Conservation (phyloP, 2,329 filamentous ascomycete species). For the Dactylonectria macrodidyma region DNA sequence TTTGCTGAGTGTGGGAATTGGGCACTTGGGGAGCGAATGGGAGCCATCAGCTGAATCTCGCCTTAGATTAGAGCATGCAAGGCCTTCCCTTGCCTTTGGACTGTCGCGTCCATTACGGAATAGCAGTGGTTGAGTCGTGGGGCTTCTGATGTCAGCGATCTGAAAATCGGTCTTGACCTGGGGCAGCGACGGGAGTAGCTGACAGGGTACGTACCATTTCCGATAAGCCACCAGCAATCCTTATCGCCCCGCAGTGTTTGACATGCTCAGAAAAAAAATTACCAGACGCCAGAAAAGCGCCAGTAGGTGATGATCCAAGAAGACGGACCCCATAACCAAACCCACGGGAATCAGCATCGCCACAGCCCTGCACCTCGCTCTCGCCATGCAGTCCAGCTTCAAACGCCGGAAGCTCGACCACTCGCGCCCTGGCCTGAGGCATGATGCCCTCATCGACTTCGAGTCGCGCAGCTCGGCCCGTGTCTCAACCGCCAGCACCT, state of each 20-base stretch:
- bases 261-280: constrained; percentile 39
- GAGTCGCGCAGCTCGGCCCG: constrained; percentile 57
- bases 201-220: constrained; percentile 38
- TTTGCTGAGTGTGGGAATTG: background rate
- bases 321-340: constrained; percentile 24
- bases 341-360: constrained; percentile 28
- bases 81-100: constrained; percentile 5
- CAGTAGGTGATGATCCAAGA: constrained; percentile 34
- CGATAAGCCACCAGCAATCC: constrained; percentile 39
- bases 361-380: constrained; percentile 23
- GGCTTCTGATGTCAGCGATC: constrained; percentile 19
- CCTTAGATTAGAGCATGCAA: constrained; percentile 4
- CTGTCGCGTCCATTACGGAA: background rate
- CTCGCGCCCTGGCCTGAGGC: constrained; percentile 51
- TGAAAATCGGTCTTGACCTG: background rate
- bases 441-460: constrained; percentile 57
- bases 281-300: constrained; percentile 29
- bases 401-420: constrained; percentile 67
- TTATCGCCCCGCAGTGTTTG: constrained; percentile 47
- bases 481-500: constrained; percentile 66
- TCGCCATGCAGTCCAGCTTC: constrained; percentile 61
- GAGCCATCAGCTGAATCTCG: background rate
- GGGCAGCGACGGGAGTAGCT: background rate
- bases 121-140: constrained; percentile 2
- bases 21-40: background rate